Percentiles rank a stretch among this genome's conserved stretches.
Evolutionary conservation across 2,329 filamentous ascomycete species (phyloP).

Genomic region (Fusarium foetens): DNA sequence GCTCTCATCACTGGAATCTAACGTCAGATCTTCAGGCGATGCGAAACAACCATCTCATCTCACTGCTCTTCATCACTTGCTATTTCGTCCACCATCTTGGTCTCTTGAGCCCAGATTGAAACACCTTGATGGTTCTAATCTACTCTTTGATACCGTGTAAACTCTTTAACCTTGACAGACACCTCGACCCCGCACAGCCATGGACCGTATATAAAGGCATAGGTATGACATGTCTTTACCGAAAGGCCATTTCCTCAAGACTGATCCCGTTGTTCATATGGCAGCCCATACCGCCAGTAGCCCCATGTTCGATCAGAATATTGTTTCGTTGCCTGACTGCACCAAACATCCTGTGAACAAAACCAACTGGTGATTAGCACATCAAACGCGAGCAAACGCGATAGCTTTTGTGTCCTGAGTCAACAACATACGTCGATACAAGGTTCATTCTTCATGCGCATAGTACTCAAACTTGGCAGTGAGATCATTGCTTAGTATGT

Average conservation of each 20-base stretch:
- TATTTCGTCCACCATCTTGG: not conserved
- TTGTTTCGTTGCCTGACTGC: not conserved
- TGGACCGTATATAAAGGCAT: slow-evolving; percentile 22
- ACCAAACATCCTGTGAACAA: not conserved
- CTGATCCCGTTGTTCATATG: not conserved
- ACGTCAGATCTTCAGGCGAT: not conserved
- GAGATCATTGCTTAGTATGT: not conserved
- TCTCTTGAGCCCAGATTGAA: not conserved
- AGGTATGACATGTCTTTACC: not conserved
- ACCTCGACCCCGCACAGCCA: slow-evolving; percentile 14
- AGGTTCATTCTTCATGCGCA: not conserved
- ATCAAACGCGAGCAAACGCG: not conserved
- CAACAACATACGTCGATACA: not conserved
- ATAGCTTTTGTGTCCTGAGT: not conserved
- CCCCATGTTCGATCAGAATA: not conserved
- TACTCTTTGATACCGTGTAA: slow-evolving; percentile 2
- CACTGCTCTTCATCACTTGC: not conserved
- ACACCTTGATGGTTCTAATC: slow-evolving; percentile 29
- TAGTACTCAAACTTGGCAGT: not conserved
- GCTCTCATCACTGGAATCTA: not conserved
- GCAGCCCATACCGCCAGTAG: not conserved
- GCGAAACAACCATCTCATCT: not conserved
- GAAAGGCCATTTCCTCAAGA: not conserved
- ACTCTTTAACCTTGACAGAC: not conserved
- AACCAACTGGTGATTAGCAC: not conserved